These are phyloP conservation scores for Hymenoscyphus repandus DNA, from an alignment of 2,329 filamentous ascomycete genomes.

Conservation along the genomic window DNA sequence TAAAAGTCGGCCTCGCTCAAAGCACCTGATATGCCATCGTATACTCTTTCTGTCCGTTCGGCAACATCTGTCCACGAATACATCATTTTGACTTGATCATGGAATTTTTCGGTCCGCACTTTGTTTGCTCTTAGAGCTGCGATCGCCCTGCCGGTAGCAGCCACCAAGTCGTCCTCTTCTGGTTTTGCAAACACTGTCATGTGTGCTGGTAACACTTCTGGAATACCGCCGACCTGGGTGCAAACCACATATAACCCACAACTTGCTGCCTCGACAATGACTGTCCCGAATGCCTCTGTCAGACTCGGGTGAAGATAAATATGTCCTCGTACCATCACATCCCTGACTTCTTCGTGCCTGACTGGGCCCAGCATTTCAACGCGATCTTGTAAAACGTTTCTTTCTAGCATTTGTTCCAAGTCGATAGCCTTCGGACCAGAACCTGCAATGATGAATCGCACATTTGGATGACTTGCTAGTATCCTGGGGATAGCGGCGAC, in stretches of 20 bases:
- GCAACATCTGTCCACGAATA: conserved; percentile 98
- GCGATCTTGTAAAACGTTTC: conserved; percentile 86
- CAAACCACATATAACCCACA: conserved; percentile 96
- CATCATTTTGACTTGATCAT: conserved; percentile 97
- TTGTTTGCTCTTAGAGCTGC: conserved; percentile 77
- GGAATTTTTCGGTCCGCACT: conserved; percentile 87
- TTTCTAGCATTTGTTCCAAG: conserved; percentile 95
- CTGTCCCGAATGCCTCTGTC: conserved; percentile 95
- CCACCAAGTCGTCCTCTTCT: conserved; percentile 90
- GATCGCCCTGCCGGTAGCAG: conserved; percentile 85
- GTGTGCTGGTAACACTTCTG: conserved; percentile 88
- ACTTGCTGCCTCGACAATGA: conserved; percentile 93
- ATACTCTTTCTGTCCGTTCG: conserved; percentile 87
- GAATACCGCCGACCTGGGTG: conserved; percentile 93
- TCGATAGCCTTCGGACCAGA: conserved; percentile 96
- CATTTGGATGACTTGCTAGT: conserved; percentile 81
- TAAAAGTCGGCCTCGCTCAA: conserved; percentile 85
- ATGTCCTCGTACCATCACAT: conserved; percentile 95
- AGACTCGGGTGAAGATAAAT: conserved; percentile 94
- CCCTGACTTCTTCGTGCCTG: conserved; percentile 90
- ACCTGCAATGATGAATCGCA: conserved; percentile 93
- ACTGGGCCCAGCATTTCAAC: conserved; percentile 90
- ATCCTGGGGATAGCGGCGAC: conserved; percentile 94
- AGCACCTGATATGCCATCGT: conserved; percentile 85
- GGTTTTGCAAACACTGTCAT: conserved; percentile 98